Evolutionary conservation across 768 basidiomycete genomes (phyloP).

Genomic region (Terana coerulea): DNA sequence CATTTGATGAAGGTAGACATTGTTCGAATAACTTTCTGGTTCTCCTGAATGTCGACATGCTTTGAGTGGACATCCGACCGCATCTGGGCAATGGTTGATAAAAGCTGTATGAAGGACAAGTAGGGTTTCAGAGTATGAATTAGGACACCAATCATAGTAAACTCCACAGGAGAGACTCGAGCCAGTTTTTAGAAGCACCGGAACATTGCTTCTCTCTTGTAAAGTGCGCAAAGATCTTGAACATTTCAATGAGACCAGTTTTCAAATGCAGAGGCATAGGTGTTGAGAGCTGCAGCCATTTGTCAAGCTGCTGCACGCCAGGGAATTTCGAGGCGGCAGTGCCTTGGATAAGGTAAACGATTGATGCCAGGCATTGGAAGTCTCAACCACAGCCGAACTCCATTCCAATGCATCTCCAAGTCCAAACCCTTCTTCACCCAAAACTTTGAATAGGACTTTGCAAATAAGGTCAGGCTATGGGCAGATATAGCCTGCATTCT

Average conservation of each 20-base stretch:
- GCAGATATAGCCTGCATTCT: conserved; percentile 60
- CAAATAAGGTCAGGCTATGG: conserved; percentile 59
- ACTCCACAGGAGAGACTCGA: conserved; percentile 60
- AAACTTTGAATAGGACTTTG: conserved; percentile 43
- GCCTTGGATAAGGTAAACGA: conserved; percentile 28
- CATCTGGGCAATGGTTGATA: conserved; percentile 47
- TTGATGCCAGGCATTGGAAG: conserved; percentile 31
- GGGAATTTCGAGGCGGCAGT: conserved; percentile 17
- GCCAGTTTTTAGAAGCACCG: conserved; percentile 35
- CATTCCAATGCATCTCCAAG: conserved; percentile 32
- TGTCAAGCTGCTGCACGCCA: conserved; percentile 22
- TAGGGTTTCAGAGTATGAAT: conserved; percentile 44
- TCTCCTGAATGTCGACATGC: conserved; percentile 65
- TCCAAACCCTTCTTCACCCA: conserved; percentile 38
- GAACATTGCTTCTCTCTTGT: conserved; percentile 35
- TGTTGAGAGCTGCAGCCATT: conserved; percentile 20
- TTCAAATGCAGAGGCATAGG: conserved; percentile 29
- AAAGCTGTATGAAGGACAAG: conserved; percentile 37
- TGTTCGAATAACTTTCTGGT: conserved; percentile 26
- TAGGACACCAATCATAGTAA: conserved; percentile 53
- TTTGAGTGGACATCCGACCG: conserved; percentile 45
- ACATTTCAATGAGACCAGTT: conserved; percentile 38
- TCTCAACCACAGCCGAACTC: conserved; percentile 35
- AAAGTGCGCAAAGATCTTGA: conserved; percentile 44
- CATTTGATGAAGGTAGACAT: background rate